These are phyloP conservation scores for Amaranthus hypochondriacus DNA, from an alignment of 148 eudicot genomes.

Conservation along the genomic window DNA sequence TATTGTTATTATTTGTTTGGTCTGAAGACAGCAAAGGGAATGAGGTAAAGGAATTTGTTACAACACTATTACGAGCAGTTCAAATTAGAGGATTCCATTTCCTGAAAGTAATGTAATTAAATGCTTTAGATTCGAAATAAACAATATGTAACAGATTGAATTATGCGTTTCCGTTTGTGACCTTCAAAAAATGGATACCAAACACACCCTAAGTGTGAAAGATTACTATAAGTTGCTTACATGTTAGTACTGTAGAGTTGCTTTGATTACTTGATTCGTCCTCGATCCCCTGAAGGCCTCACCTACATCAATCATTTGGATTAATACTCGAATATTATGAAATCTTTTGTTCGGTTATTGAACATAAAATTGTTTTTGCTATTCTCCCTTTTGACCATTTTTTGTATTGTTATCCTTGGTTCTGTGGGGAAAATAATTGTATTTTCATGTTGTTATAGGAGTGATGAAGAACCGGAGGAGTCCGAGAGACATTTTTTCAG, in stretches of 20 bases:
- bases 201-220: no score
- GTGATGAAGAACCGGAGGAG: conserved; percentile 75
- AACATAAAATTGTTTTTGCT: no score
- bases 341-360: not conserved
- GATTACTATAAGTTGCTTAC: not conserved
- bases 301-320: not conserved
- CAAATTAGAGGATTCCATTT: no score
- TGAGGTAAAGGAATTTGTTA: no score
- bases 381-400: not conserved
- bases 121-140: no score
- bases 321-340: not conserved
- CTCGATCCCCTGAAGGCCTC: not conserved
- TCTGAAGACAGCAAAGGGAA: no score
- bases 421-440: not conserved
- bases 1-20: no score
- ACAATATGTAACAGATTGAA: no score
- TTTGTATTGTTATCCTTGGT: not conserved
- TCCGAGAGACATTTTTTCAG: conserved; percentile 49
- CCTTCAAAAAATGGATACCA: no score
- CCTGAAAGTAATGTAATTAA: no score
- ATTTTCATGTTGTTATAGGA: conserved; percentile 39
- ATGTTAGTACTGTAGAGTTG: not conserved
- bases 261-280: not conserved
- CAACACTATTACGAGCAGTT: no score
- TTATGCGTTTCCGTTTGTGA: no score